Evolutionary conservation across 768 basidiomycete genomes (phyloP), one percentile per base, ranked within the genome.

Genomic region (Tricholoma sp.): DNA sequence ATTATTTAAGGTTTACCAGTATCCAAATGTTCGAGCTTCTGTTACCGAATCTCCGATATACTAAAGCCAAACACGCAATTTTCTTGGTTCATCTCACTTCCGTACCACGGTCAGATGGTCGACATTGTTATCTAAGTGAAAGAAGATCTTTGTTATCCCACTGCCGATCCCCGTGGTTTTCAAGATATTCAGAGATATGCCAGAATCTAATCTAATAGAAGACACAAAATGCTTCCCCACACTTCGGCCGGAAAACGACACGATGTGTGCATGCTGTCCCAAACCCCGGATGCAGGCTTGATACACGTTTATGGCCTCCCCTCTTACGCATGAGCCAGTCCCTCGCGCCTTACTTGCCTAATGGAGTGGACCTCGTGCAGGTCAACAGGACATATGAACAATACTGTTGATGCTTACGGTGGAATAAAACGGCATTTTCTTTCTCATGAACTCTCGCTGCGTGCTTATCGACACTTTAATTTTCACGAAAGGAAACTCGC

Each of bases 241-340:
- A 76, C 76, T 79, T 80, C 74, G 78, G 68, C 80, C 80, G 74
- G 73, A 76, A 68, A 68, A 71, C 68, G 76, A 80, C 82, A 83
- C 76, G 85, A 81, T 75, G 80, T 73, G 73, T 76, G 75, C 86
- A 83, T 83, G 85, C 80, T 75, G 74, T 79, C 77, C 80, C 81
- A 76, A 80, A 76, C 80, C 74, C 84, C 79, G 82, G 83, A 79
- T 76, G 75, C 78, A 73, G 76, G 44, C 44, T 4, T 20, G 74
- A 71, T 80, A 78, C 83, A 85, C 80, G 84, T 84, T 84, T 75
- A 72, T 64, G 60, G 69, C 70, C 68, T 72, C 69, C 74, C 68
- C 70, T 72, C 73, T 66, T 60, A 62, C 70, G 63, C 70, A 69
- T 63, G 72, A 72, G 68, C 82, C 83, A 78, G 69, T 67, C 61